phyloP scores from a whole-genome alignment of 495 filamentous ascomycete genomes.

The Hyphodiscus hymeniophilus region DNA sequence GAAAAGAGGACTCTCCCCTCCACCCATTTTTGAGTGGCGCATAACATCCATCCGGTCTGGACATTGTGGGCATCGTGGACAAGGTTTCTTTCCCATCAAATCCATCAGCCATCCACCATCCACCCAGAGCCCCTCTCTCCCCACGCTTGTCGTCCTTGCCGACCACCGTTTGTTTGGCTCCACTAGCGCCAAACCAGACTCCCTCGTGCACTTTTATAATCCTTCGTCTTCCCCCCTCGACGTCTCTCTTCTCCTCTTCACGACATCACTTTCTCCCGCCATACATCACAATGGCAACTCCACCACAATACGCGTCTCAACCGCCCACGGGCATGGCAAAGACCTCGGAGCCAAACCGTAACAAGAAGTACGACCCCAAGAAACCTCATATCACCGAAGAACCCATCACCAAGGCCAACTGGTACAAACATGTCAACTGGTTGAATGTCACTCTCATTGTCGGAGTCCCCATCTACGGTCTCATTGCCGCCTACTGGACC shows the following conservation, averaged over 20 bases:
- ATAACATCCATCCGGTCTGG: too few relatives aligned
- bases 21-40: too few relatives aligned
- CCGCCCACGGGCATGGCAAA: conserved; percentile 20
- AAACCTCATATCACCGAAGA: conserved; percentile 47
- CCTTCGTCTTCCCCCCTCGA: conserved; percentile 1
- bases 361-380: conserved; percentile 36
- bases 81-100: too few relatives aligned
- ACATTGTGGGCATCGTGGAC: too few relatives aligned
- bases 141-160: too few relatives aligned
- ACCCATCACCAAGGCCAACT: conserved; percentile 77
- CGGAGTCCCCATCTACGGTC: conserved; percentile 69
- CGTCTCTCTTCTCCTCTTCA: conserved; percentile 3
- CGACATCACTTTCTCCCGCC: conserved; percentile 11
- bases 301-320: conserved; percentile 4
- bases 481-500: conserved; percentile 73
- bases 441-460: conserved; percentile 83
- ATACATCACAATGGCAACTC: conserved; percentile 20
- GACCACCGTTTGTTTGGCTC: too few relatives aligned
- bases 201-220: too few relatives aligned
- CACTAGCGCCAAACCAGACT: too few relatives aligned
- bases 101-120: too few relatives aligned
- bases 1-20: too few relatives aligned
- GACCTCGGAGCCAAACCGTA: conserved; percentile 14
- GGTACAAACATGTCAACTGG: conserved; percentile 98
- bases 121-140: too few relatives aligned